Evolutionary conservation across 2,329 filamentous ascomycete genomes (phyloP).

Genomic region (Aureobasidium zeae): DNA sequence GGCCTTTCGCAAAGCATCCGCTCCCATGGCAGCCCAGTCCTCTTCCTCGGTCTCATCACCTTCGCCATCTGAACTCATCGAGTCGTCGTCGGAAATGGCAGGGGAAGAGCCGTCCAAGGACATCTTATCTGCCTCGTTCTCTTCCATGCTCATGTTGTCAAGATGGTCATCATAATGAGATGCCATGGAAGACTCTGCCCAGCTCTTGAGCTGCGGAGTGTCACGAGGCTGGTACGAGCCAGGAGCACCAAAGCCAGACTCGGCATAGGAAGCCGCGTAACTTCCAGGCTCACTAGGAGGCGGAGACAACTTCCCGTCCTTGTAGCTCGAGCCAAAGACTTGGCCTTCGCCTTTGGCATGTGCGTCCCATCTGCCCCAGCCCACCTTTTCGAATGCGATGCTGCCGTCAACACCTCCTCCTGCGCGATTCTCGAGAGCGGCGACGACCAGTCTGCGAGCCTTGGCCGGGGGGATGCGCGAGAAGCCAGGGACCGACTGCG

Average conservation of each 20-base stretch:
- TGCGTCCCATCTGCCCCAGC: conserved; percentile 95
- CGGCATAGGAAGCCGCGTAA: conserved; percentile 28
- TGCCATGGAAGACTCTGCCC: conserved; percentile 18
- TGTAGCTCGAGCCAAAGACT: conserved; percentile 27
- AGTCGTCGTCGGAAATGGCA: conserved; percentile 58
- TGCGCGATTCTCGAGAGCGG: conserved; percentile 73
- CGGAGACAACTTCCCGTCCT: conserved; percentile 35
- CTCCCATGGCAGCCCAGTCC: conserved; percentile 86
- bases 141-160: conserved; percentile 56
- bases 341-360: conserved; percentile 57
- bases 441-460: conserved; percentile 84
- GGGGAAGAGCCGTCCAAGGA: conserved; percentile 69
- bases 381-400: conserved; percentile 86
- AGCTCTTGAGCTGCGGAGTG: conserved; percentile 16
- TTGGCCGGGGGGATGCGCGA: conserved; percentile 81
- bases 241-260: conserved; percentile 28
- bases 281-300: conserved; percentile 41
- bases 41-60: conserved; percentile 85
- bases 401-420: conserved; percentile 54
- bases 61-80: conserved; percentile 22
- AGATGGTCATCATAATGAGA: conserved; percentile 17
- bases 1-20: conserved; percentile 67
- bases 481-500: conserved; percentile 86
- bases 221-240: conserved; percentile 11
- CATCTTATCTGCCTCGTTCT: conserved; percentile 91